These are phyloP conservation scores for Penicillium alfredii DNA, from an alignment of 495 filamentous ascomycete species.

Conservation along the genomic window DNA sequence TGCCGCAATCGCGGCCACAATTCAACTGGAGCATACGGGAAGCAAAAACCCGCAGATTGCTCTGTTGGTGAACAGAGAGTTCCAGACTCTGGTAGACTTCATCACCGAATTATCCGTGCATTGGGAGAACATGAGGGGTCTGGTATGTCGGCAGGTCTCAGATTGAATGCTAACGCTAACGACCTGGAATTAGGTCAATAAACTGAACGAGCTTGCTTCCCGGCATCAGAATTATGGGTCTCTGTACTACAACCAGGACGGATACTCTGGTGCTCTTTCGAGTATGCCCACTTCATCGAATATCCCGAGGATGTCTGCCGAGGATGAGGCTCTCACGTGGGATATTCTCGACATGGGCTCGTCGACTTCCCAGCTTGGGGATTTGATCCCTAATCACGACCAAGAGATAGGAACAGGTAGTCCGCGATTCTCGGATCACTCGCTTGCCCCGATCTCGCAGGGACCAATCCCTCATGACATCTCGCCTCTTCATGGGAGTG, in stretches of 20 bases:
- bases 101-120: slow-evolving; percentile 18
- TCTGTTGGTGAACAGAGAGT: slow-evolving; percentile 20
- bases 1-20: slow-evolving; percentile 26
- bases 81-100: slow-evolving; percentile 19
- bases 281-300: slow-evolving; percentile 26
- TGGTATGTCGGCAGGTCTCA: slow-evolving; percentile 8
- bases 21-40: slow-evolving; percentile 25
- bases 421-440: background rate
- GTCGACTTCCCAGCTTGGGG: slow-evolving; percentile 2
- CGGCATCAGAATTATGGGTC: slow-evolving; percentile 24
- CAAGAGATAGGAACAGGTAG: background rate
- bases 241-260: slow-evolving; percentile 26
- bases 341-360: slow-evolving; percentile 25
- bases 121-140: slow-evolving; percentile 21
- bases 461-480: slow-evolving; percentile 1
- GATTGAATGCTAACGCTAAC: background rate
- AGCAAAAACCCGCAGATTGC: slow-evolving; percentile 24
- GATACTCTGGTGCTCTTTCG: slow-evolving; percentile 19
- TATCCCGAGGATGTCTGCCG: slow-evolving; percentile 21
- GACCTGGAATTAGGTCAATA: slow-evolving; percentile 7
- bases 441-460: background rate
- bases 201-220: slow-evolving; percentile 19
- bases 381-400: background rate
- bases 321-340: slow-evolving; percentile 28
- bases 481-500: background rate